Base-by-base conservation (phyloP, 805 yeast species). In the Metschnikowia lachancei region DNA sequence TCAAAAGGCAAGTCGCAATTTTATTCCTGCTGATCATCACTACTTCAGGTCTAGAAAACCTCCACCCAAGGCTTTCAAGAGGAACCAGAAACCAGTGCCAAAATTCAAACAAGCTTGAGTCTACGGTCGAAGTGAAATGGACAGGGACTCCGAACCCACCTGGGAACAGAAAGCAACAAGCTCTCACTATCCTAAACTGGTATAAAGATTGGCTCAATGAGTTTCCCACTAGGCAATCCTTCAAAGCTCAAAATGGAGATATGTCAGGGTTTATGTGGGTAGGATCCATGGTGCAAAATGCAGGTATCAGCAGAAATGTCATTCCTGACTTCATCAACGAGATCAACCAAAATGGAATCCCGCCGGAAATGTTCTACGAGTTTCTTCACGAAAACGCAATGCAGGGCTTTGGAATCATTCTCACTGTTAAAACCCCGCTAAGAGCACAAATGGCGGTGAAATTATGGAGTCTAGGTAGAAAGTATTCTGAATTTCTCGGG, bases 181-280 rank as follows among this genome's bases (percentile, higher is more conserved):
- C 38, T 8, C 14, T 36, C 38, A 36, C 38, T 4, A 36, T 36
- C 7, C 17, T 36, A 20, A 13, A 14, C 17, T 36, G 38, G 38
- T 36, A 36, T 29, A n/a, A 22, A 22, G 20, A 36, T 4, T 36
- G 38, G 38, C 38, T 36, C 14, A 36, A 36, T n/a, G 29, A 20
- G 11, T 36, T n/a, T 17, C 7, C 17, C 16, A 20, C 38, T 7
- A 36, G 38, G 20, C 38, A 36, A 36, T 19, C 38, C 3, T 36
- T 36, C 29, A 36, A 20, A 12, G 38, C 38, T n/a, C 29, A 36
- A 11, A 19, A 36, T 36, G 38, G 22, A n/a, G 38, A n/a, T 3
- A 13, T 36, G 29, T 6, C 13, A 3, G 38, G 29, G 7, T 36
- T 20, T 16, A 36, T 36, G 38, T 36, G 38, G 38, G 38, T 36